These are phyloP conservation scores for Capronia americana DNA, from an alignment of 2,329 filamentous ascomycete species.

Conservation along the genomic window DNA sequence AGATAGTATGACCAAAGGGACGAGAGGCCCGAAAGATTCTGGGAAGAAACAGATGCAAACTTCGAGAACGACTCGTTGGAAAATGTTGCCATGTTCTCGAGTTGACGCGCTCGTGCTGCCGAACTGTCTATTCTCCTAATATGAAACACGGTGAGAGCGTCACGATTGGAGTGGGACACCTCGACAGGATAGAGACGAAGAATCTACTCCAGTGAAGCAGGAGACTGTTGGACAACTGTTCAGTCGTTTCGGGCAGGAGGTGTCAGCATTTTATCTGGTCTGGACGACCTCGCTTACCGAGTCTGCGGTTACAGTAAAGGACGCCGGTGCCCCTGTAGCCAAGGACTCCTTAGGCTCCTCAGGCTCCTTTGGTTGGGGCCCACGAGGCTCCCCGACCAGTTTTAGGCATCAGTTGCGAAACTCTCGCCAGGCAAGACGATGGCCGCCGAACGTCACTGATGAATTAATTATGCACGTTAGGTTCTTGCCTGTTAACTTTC, in stretches of 20 bases:
- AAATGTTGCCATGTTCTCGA: constrained; percentile 25
- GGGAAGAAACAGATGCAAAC: constrained; percentile 23
- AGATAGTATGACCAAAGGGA: constrained; percentile 36
- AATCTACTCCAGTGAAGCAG: not conserved
- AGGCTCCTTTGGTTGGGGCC: not conserved
- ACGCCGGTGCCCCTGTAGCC: not conserved
- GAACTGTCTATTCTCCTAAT: not conserved
- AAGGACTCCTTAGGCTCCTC: not conserved
- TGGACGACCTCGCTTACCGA: not conserved
- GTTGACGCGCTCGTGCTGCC: not conserved
- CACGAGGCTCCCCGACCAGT: not conserved
- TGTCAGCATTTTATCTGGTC: not conserved
- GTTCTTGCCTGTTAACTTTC: not conserved
- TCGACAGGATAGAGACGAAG: not conserved
- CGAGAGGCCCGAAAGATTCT: constrained; percentile 24
- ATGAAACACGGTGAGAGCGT: not conserved
- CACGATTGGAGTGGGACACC: not conserved
- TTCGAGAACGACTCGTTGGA: constrained; percentile 24
- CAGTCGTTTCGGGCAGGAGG: not conserved
- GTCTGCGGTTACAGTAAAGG: not conserved
- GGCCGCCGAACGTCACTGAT: not conserved
- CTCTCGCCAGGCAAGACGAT: too few species aligned
- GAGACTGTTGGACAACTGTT: not conserved
- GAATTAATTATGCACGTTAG: not conserved
- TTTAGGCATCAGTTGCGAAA: not conserved